phyloP scores from a whole-genome alignment of 495 filamentous ascomycete species.

The Paragyromitra xinjiangensis region DNA sequence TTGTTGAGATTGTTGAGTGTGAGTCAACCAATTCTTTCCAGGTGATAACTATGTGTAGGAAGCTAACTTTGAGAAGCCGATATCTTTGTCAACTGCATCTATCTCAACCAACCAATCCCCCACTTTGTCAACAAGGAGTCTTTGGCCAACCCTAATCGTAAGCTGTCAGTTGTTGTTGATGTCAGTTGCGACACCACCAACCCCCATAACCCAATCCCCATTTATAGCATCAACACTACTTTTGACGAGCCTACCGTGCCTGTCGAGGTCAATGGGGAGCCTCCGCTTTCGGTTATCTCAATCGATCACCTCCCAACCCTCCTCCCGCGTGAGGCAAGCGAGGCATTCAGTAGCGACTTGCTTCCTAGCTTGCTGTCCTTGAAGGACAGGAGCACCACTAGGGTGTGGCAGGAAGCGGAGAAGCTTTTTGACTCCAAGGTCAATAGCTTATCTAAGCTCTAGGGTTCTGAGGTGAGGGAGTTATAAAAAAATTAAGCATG shows the following conservation, averaged over 20 bases:
- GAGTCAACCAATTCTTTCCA: conserved; percentile 13
- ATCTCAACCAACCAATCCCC: conserved; percentile 74
- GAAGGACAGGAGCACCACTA: conserved; percentile 73
- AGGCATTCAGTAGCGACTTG: conserved; percentile 82
- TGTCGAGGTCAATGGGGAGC: conserved; percentile 66
- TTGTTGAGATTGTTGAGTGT: conserved; percentile 81
- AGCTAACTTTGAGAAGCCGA: conserved; percentile 58
- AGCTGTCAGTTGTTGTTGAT: conserved; percentile 86
- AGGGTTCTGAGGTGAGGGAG: background rate
- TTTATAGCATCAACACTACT: conserved; percentile 82
- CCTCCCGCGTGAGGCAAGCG: conserved; percentile 84
- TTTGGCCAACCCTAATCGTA: conserved; percentile 72
- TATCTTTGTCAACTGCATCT: conserved; percentile 94
- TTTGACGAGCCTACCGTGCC: conserved; percentile 85
- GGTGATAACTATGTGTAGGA: conserved; percentile 48
- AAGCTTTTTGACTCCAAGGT: conserved; percentile 87
- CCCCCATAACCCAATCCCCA: conserved; percentile 80
- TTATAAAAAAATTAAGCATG: background rate
- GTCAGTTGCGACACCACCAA: conserved; percentile 81
- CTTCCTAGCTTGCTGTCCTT: conserved; percentile 81
- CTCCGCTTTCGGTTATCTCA: conserved; percentile 77
- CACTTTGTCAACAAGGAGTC: conserved; percentile 77
- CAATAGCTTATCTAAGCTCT: conserved; percentile 64
- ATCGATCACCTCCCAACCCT: conserved; percentile 93
- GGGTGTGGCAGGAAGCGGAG: conserved; percentile 85